A percentile compares a stretch with the other conserved stretches of the same genome.
Evolutionary conservation across 73 alveolate species (phyloP).

Genomic region (Paraurostyla sp.): DNA sequence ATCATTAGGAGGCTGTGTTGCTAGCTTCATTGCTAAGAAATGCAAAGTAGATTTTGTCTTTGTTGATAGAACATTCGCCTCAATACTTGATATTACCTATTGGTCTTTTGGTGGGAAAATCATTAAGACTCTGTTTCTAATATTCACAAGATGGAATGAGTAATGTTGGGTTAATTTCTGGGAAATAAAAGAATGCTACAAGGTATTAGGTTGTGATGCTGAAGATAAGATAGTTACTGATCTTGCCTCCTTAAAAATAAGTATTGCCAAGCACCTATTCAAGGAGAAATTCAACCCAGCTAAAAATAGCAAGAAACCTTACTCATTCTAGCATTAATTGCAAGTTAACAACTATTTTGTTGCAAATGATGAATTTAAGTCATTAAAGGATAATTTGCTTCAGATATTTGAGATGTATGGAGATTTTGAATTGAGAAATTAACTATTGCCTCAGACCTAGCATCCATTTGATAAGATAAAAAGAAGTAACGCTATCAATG

Average conservation of each 20-base stretch:
- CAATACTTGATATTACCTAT: constrained; percentile 51
- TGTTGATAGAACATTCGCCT: constrained; percentile 77
- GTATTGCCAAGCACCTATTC: constrained; percentile 40
- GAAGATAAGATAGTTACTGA: constrained; percentile 69
- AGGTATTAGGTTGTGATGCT: constrained; percentile 73
- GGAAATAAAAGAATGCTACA: constrained; percentile 60
- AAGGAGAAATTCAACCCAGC: neutral
- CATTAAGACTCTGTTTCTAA: neutral
- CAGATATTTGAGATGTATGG: neutral
- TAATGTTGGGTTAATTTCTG: constrained; percentile 51
- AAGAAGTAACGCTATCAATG: neutral
- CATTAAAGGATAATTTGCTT: neutral
- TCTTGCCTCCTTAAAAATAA: constrained; percentile 63
- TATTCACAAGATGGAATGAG: constrained; percentile 68
- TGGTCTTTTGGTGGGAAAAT: constrained; percentile 63
- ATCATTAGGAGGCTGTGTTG: constrained; percentile 81
- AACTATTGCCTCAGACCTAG: neutral
- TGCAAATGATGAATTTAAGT: neutral
- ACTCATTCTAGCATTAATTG: too few relatives aligned
- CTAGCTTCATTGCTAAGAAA: constrained; percentile 67
- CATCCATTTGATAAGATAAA: neutral
- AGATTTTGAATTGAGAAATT: constrained; percentile 33
- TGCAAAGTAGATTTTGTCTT: constrained; percentile 73
- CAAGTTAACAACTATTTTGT: neutral
- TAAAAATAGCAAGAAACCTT: too few relatives aligned